Evolutionary conservation across 148 eudicot genomes (phyloP).

Genomic region (Vaccinium myrtillus): DNA sequence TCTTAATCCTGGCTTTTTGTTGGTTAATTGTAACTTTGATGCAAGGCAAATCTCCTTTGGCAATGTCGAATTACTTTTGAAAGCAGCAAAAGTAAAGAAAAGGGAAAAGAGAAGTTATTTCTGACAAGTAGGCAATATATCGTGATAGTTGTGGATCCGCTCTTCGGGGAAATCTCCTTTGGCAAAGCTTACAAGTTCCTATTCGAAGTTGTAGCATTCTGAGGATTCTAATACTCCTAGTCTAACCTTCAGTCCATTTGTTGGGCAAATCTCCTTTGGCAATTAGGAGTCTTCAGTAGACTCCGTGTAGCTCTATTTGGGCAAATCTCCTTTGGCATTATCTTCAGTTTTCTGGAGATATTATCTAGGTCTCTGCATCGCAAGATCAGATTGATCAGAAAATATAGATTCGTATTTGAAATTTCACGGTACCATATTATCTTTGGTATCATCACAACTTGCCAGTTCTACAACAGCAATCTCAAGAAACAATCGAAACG

Average conservation of each 20-base stretch:
- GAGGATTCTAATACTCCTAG: background rate
- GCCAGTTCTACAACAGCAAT: conserved; percentile 8
- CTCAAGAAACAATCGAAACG: background rate
- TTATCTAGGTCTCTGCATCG: conserved; percentile 23
- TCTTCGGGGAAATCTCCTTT: conserved; percentile 68
- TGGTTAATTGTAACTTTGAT: conserved; percentile 13
- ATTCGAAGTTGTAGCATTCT: background rate
- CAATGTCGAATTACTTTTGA: conserved; percentile 10
- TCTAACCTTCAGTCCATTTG: conserved; percentile 24
- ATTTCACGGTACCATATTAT: background rate
- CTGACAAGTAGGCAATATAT: conserved; percentile 2
- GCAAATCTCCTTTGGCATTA: conserved; percentile 14
- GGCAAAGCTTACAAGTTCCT: conserved; percentile 37
- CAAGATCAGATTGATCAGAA: conserved; percentile 22
- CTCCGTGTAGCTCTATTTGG: background rate
- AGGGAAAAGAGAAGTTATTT: background rate
- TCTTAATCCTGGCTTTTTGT: background rate
- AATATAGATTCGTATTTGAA: conserved; percentile 4
- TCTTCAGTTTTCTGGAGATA: conserved; percentile 36
- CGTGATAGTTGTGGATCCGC: conserved; percentile 20
- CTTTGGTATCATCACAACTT: conserved; percentile 17
- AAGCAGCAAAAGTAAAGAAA: background rate
- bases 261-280: conserved; percentile 84
- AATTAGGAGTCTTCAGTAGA: conserved; percentile 12
- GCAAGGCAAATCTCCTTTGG: conserved; percentile 54